Conservation (phyloP, 192 early-diverging fungal species). For the Backusella mclennaniae region DNA sequence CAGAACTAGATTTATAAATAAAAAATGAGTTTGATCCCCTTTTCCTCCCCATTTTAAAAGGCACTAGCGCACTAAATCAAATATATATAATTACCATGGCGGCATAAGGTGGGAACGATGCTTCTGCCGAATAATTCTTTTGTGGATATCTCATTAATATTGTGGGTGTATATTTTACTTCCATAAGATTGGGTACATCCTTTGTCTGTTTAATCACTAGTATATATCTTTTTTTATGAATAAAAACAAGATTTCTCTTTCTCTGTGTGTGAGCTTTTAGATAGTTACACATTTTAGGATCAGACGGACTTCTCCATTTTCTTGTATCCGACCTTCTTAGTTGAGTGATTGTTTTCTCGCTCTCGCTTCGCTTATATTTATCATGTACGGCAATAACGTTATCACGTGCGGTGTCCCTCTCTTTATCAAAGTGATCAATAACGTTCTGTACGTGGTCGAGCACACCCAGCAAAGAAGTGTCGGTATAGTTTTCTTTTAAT, state of each 20-base stretch:
- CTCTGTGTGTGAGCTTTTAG: no score
- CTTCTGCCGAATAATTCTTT: constrained; percentile 13
- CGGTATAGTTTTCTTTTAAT: neutral
- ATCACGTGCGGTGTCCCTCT: constrained; percentile 34
- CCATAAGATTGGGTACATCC: constrained; percentile 21
- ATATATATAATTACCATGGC: constrained; percentile 26
- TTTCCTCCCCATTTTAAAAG: neutral
- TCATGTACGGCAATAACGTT: constrained; percentile 31
- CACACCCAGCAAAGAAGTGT: constrained; percentile 6
- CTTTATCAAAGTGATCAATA: constrained; percentile 37
- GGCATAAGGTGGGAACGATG: constrained; percentile 29
- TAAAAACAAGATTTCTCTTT: neutral
- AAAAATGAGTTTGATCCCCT: neutral
- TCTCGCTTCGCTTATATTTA: constrained; percentile 12
- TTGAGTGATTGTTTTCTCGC: constrained; percentile 6
- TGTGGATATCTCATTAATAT: constrained; percentile 29
- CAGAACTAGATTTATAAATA: constrained; percentile 30
- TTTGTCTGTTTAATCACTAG: neutral
- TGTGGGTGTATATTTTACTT: constrained; percentile 27
- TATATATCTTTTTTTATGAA: no score
- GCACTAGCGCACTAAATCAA: no score
- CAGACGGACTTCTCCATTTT: constrained; percentile 12
- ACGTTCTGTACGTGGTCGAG: constrained; percentile 35
- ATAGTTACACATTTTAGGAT: constrained; percentile 9
- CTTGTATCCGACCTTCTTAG: neutral